These are phyloP conservation scores for Phaeosphaeria sp. DNA, from an alignment of 2,329 filamentous ascomycete genomes.

Conservation along the genomic window DNA sequence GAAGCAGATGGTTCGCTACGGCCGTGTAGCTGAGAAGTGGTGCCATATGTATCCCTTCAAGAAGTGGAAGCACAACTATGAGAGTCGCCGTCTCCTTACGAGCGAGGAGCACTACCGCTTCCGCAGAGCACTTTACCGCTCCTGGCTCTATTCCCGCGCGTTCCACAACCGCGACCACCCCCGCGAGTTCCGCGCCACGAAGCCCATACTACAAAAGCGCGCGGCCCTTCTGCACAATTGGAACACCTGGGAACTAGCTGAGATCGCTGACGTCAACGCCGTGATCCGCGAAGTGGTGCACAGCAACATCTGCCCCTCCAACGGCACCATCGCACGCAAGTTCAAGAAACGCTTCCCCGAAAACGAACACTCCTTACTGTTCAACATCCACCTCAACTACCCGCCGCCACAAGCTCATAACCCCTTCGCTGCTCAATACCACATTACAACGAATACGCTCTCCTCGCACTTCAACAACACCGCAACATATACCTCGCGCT, in stretches of 20 bases:
- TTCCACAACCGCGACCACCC: slow-evolving; percentile 63
- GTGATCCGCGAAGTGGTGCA: slow-evolving; percentile 64
- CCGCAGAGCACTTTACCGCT: slow-evolving; percentile 65
- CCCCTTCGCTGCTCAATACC: slow-evolving; percentile 29
- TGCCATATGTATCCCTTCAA: slow-evolving; percentile 68
- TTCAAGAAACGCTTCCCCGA: slow-evolving; percentile 64
- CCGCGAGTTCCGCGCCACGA: slow-evolving; percentile 58
- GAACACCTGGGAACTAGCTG: slow-evolving; percentile 61
- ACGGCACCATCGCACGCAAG: slow-evolving; percentile 65
- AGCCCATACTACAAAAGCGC: slow-evolving; percentile 58
- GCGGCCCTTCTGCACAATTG: slow-evolving; percentile 66
- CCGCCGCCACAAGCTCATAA: slow-evolving; percentile 48
- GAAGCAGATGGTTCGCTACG: slow-evolving; percentile 61
- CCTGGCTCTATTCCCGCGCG: slow-evolving; percentile 66
- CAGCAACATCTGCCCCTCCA: slow-evolving; percentile 67
- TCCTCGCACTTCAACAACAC: slow-evolving; percentile 48
- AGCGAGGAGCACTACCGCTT: slow-evolving; percentile 58
- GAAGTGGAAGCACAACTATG: slow-evolving; percentile 67
- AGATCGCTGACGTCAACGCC: slow-evolving; percentile 65
- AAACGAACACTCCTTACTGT: slow-evolving; percentile 56
- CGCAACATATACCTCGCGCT: slow-evolving; percentile 42
- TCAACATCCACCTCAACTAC: slow-evolving; percentile 62
- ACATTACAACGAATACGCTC: slow-evolving; percentile 28
- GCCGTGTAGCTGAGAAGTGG: slow-evolving; percentile 64
- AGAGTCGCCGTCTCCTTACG: slow-evolving; percentile 61